Evolutionary conservation across 176 grass and related monocot species (phyloP).

Genomic region (Musa acuminata): DNA sequence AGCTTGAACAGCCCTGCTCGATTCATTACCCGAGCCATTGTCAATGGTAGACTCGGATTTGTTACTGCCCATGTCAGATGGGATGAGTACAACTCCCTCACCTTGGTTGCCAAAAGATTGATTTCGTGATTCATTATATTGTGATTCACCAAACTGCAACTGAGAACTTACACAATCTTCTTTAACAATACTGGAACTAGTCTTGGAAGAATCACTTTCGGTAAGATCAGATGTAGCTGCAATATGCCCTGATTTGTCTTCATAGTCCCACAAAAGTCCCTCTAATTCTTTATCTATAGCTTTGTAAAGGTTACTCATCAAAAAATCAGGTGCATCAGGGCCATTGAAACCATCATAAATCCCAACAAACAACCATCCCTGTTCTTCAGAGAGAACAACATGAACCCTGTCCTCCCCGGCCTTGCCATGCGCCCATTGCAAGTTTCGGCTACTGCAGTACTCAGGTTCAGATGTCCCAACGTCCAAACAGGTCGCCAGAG

Average conservation of each 20-base stretch:
- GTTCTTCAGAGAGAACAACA: slow-evolving; percentile 89
- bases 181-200: slow-evolving; percentile 11
- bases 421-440: slow-evolving; percentile 96
- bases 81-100: slow-evolving; percentile 23
- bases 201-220: slow-evolving; percentile 21
- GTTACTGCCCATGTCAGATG: slow-evolving; percentile 7
- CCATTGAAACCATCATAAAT: slow-evolving; percentile 97
- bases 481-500: slow-evolving; percentile 33
- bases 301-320: slow-evolving; percentile 89
- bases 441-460: slow-evolving; percentile 62
- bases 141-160: slow-evolving; percentile 7
- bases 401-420: slow-evolving; percentile 86
- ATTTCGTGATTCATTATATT: slow-evolving; percentile 26
- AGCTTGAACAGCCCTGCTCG: slow-evolving; percentile 30
- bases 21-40: slow-evolving; percentile 18
- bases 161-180: slow-evolving; percentile 3
- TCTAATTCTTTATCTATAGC: slow-evolving; percentile 89
- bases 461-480: slow-evolving; percentile 53
- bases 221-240: slow-evolving; percentile 30
- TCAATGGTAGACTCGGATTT: slow-evolving; percentile 11
- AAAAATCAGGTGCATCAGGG: slow-evolving; percentile 83
- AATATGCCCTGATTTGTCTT: slow-evolving; percentile 39
- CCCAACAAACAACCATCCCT: slow-evolving; percentile 87
- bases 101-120: slow-evolving; percentile 14
- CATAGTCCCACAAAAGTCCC: slow-evolving; percentile 71